Base-by-base conservation (phyloP, 139 green algal species). In the Desmodesmus armatus region DNA sequence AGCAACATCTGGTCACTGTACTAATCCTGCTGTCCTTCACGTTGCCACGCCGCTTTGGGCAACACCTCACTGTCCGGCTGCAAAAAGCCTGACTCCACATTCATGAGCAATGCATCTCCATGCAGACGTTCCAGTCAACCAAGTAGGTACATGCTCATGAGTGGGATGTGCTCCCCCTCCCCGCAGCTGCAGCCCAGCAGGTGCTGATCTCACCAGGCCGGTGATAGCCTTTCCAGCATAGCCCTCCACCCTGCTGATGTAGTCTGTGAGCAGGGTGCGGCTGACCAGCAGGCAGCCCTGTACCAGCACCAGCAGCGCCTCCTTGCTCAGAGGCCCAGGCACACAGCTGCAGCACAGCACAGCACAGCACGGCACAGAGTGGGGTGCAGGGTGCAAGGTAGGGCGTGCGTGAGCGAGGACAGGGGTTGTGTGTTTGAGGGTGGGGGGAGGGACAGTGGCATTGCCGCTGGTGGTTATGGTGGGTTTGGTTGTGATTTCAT, bases 211-310 rank as follows among this genome's bases (percentile, higher is more conserved):
- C 58, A 92, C 89, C 85, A 86, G 75, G n/a, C 87, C 79, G 2
- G 88, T 81, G 39, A 94, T 79, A 9, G 83, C 84, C n/a, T 74
- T 87, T 7, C 90, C 92, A 53, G 77, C 83, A 63, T 87, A 85
- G 2, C 94, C 96, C 86, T 98, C 95, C 21, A 97, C 85, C 1
- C 83, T 58, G 31, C 91, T 92, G 62, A 98, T 95, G 73, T 88
- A 87, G 62, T 98, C 93, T n/a, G 95, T 98, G 2, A 98, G 91
- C 44, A 96, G 89, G 7, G 96, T 97, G 47, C 96, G 88, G 27
- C 85, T 91, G 17, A 98, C 87, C 25, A 98, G 91, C 76, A 97
- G 84, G 5, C 66, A 49, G 7, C 90, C 93, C 88, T 98, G 95
- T 0, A 87, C 78, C 25, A 91, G 71, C 25, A 98, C 91, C 33